Conservation (phyloP, 129 eudicot species). For the Deinandra increscens region DNA sequence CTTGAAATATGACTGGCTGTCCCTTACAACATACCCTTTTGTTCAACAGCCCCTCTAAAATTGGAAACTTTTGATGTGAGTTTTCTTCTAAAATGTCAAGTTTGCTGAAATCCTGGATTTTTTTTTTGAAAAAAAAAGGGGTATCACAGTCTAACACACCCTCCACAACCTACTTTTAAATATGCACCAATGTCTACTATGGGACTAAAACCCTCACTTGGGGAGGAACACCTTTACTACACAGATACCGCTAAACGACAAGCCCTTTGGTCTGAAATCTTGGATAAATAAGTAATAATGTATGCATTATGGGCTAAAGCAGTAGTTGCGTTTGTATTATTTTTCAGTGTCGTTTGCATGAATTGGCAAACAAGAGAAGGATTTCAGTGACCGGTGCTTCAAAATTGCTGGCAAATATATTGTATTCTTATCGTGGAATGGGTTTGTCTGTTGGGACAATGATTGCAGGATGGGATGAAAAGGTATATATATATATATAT, state of each 20-base stretch:
- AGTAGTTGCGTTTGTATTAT: not conserved
- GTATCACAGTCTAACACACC: no score
- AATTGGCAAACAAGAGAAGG: constrained; percentile 91
- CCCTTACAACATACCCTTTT: not conserved
- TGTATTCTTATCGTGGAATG: constrained; percentile 93
- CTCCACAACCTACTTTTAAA: no score
- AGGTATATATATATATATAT: no score
- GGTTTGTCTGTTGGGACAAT: constrained; percentile 95
- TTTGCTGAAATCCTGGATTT: not conserved
- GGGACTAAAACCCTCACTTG: no score
- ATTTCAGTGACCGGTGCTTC: constrained; percentile 97
- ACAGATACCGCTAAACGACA: no score
- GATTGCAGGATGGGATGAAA: constrained; percentile 99
- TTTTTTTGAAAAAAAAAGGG: no score
- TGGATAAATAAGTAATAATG: not conserved
- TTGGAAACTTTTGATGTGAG: not conserved
- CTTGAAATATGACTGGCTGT: no score
- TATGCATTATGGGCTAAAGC: not conserved
- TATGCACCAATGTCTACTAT: no score
- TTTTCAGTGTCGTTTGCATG: constrained; percentile 79
- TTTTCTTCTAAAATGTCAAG: not conserved
- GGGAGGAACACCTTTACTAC: no score
- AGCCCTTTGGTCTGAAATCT: not conserved
- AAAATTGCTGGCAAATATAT: constrained; percentile 80
- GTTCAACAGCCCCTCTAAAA: not conserved